These are phyloP conservation scores for Zygosaccharomyces gambellarensis DNA, from an alignment of 805 yeast genomes.

Conservation along the genomic window DNA sequence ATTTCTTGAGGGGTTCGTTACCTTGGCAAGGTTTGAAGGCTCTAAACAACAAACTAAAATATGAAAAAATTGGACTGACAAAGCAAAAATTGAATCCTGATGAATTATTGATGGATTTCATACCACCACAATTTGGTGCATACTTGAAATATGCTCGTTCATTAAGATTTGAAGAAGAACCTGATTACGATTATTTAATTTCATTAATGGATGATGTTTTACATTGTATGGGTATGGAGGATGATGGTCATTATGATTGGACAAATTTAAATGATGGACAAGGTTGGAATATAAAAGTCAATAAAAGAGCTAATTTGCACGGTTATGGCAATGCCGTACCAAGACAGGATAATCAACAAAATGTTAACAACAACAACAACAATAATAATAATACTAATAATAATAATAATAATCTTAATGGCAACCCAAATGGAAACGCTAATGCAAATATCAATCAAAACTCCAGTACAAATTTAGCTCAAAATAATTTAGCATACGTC, in stretches of 20 bases:
- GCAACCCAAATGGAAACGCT: constrained; percentile 6
- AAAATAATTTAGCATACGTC: constrained; percentile 28
- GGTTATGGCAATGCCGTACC: constrained; percentile 77
- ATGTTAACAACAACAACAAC: constrained; percentile 17
- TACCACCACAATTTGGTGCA: constrained; percentile 71
- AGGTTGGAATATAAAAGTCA: constrained; percentile 75
- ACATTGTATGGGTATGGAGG: constrained; percentile 50
- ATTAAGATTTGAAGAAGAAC: constrained; percentile 72
- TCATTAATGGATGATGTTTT: constrained; percentile 56
- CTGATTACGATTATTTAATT: constrained; percentile 66
- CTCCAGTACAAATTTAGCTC: not conserved
- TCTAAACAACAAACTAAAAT: constrained; percentile 76
- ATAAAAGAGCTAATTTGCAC: constrained; percentile 73
- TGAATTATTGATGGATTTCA: constrained; percentile 53
- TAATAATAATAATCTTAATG: constrained; percentile 3
- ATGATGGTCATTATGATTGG: constrained; percentile 77
- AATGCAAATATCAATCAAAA: constrained; percentile 5
- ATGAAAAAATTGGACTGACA: constrained; percentile 79
- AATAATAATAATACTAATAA: constrained; percentile 5
- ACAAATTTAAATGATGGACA: constrained; percentile 71
- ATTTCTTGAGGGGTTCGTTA: constrained; percentile 69
- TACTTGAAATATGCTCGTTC: constrained; percentile 65
- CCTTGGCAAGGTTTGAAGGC: constrained; percentile 93
- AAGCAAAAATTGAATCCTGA: constrained; percentile 64
- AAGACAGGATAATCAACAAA: constrained; percentile 20